A percentile compares a stretch with the other conserved stretches of the same genome.
Conservation (phyloP, 2,329 filamentous ascomycete species). For the Didymella pinodella region DNA sequence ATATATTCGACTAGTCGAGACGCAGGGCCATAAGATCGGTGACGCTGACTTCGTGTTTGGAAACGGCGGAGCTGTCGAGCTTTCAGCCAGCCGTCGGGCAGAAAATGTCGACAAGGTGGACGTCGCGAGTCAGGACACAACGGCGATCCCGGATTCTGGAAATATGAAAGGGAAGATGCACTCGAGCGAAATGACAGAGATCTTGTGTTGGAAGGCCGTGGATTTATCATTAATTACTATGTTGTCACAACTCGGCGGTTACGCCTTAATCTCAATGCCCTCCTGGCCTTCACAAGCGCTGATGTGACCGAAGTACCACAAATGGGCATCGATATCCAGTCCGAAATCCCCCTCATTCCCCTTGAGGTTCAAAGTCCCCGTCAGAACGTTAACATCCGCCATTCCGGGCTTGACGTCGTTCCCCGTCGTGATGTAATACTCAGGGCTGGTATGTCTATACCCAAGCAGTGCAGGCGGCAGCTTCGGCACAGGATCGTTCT, state of each 20-base stretch:
- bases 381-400: constrained; percentile 33
- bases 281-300: constrained; percentile 40
- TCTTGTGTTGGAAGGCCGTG: background rate
- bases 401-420: constrained; percentile 32
- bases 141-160: background rate
- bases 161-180: background rate
- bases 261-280: constrained; percentile 38
- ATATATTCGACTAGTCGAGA: background rate
- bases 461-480: constrained; percentile 68
- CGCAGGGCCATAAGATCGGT: background rate
- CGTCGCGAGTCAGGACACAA: background rate
- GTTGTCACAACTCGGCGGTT: background rate
- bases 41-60: too few species aligned
- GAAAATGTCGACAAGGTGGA: background rate
- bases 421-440: constrained; percentile 62
- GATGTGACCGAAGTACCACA: constrained; percentile 49
- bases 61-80: background rate
- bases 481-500: constrained; percentile 71
- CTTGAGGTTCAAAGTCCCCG: constrained; percentile 30
- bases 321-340: constrained; percentile 42
- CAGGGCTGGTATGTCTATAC: constrained; percentile 72
- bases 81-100: background rate
- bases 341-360: constrained; percentile 45
- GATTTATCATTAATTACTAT: constrained; percentile 3
- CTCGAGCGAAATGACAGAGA: background rate